A percentile compares a stretch with the other conserved stretches of the same genome.
Evolutionary conservation across 2,329 filamentous ascomycete genomes (phyloP).

Genomic region (Teratosphaeria nubilosa): DNA sequence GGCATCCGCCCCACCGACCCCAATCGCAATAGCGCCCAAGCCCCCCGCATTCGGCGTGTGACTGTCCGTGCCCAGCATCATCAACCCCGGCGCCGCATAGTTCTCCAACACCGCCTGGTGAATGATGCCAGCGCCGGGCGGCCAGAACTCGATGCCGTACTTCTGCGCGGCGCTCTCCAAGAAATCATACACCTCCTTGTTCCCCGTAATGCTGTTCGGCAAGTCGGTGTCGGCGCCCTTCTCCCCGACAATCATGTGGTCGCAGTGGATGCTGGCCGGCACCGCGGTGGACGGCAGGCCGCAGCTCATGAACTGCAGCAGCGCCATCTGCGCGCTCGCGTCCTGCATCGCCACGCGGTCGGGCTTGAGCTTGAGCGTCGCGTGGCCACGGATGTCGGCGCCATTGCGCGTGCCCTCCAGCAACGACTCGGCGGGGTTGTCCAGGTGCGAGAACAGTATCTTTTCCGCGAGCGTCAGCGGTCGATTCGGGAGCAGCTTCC

Average conservation of each 20-base stretch:
- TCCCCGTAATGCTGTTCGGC: constrained; percentile 72
- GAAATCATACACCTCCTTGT: constrained; percentile 97
- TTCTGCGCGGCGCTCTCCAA: constrained; percentile 83
- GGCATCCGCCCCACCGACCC: constrained; percentile 92
- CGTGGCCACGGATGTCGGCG: constrained; percentile 69
- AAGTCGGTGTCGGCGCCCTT: constrained; percentile 81
- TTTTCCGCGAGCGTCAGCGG: constrained; percentile 87
- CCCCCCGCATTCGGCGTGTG: constrained; percentile 98
- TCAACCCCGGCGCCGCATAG: constrained; percentile 89
- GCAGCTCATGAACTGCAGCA: constrained; percentile 98
- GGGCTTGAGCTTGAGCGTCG: constrained; percentile 92
- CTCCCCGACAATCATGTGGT: constrained; percentile 96
- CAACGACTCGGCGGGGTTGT: constrained; percentile 80
- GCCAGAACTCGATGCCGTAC: constrained; percentile 94
- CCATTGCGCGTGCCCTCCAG: constrained; percentile 76
- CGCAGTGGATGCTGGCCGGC: constrained; percentile 94
- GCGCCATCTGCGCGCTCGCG: constrained; percentile 94
- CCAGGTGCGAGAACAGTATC: constrained; percentile 92
- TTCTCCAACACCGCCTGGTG: constrained; percentile 98
- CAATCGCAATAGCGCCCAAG: constrained; percentile 85
- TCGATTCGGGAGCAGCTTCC: constrained; percentile 53
- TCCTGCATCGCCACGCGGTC: constrained; percentile 99
- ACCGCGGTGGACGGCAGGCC: constrained; percentile 81
- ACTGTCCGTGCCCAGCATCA: constrained; percentile 98
- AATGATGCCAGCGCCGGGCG: constrained; percentile 86